Conservation (phyloP, 2,329 filamentous ascomycete genomes). For the Raffaelea ambrosiae region DNA sequence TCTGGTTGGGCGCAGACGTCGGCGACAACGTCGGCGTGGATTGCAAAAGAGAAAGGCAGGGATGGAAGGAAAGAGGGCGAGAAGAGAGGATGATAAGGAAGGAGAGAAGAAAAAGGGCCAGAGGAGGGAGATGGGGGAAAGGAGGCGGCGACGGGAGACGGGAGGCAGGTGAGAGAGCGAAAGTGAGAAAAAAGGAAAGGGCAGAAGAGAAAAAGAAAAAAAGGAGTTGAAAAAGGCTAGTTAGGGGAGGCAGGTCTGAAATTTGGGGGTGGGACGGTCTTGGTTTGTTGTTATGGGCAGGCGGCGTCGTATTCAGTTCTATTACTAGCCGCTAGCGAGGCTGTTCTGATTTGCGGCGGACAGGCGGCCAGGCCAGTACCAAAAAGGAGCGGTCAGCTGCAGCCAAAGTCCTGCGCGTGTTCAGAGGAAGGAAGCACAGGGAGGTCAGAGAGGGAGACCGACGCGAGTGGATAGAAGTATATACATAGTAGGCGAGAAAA, state of each 20-base stretch:
- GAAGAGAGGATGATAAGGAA: background rate
- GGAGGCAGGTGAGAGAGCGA: background rate
- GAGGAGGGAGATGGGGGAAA: background rate
- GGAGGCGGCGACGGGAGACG: background rate
- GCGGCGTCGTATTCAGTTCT: background rate
- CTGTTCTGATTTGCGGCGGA: background rate
- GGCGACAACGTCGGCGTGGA: background rate
- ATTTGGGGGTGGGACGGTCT: background rate
- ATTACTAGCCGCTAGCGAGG: too few species aligned
- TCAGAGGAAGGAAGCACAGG: background rate
- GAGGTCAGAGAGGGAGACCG: background rate
- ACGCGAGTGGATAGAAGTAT: background rate
- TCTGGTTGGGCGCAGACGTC: background rate
- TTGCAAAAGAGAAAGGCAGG: background rate
- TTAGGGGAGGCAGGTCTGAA: background rate
- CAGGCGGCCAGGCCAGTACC: too few species aligned
- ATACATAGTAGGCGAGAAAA: too few species aligned
- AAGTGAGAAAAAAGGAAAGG: background rate
- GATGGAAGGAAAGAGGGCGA: background rate
- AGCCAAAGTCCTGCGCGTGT: background rate
- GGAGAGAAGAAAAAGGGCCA: background rate
- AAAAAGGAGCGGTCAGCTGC: background rate
- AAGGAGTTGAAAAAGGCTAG: background rate
- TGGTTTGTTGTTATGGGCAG: background rate
- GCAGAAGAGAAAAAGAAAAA: constrained; percentile 1